These are phyloP conservation scores for Plasmodium falciparum DNA, from an alignment of 169 alveolate species.

Conservation along the genomic window DNA sequence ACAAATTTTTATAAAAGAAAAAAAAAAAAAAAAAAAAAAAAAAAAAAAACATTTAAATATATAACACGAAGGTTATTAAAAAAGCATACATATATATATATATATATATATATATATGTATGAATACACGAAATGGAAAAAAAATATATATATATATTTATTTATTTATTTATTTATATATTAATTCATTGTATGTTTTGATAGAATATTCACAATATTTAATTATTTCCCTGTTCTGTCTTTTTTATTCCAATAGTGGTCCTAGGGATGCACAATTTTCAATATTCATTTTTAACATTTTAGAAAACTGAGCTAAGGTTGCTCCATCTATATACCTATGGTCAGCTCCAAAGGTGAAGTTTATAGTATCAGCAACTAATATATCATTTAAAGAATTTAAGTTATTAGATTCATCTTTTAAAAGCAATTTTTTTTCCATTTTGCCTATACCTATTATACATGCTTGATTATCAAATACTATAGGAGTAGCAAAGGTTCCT, in stretches of 20 bases:
- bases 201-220: not conserved
- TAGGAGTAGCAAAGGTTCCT: constrained; percentile 94
- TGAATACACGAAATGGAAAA: not conserved
- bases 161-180: not conserved
- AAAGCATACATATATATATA: not conserved
- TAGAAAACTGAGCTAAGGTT: constrained; percentile 85
- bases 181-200: too few relatives aligned
- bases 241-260: constrained; percentile 21
- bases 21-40: too few relatives aligned
- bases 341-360: constrained; percentile 88
- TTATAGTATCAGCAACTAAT: constrained; percentile 38
- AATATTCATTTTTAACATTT: constrained; percentile 27
- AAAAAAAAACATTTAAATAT: not conserved
- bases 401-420: constrained; percentile 75
- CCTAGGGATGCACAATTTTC: constrained; percentile 23
- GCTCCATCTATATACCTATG: constrained; percentile 97
- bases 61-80: not conserved
- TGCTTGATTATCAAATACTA: constrained; percentile 94
- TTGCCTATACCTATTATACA: constrained; percentile 90
- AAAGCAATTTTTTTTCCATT: constrained; percentile 78
- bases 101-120: not conserved
- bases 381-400: constrained; percentile 44
- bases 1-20: too few relatives aligned
- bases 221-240: not conserved
- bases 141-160: not conserved